Evolutionary conservation across 805 yeast species (phyloP), one percentile per base, ranked within the genome.

Genomic region (Wickerhamiella slavikovae): DNA sequence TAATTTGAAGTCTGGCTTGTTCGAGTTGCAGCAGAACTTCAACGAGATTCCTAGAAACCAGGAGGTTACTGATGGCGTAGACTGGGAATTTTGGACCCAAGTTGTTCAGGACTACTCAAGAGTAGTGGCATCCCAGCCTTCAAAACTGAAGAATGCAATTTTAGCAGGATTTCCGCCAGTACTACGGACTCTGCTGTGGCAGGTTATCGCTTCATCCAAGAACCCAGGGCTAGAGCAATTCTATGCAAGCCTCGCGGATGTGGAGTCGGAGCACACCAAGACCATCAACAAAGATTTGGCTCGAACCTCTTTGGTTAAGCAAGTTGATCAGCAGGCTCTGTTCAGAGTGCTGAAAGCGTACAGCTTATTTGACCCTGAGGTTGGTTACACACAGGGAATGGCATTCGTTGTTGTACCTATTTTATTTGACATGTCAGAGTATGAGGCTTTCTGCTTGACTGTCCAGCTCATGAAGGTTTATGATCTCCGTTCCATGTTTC

Each of bases 311-410:
- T 80, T 79, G 51, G 73, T 77, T 36, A 66, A 78, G 34, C 60
- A 60, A 17, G 67, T 69, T 29, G 38, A 42, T 15, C 35, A 41
- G 9, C 71, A 71, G 42, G 70, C 78, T 29, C 55, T 89, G 21
- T 76, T 60, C 44, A 68, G 71, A 33, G 71, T 89, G 17, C 64
- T 89, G 37, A 77, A 76, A 44, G 83, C 82, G 0, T 89, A 85
- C 54, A 69, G 89, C 15, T 54, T 79, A 28, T 74, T 67, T 48
- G 96, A 89, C 49, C 70, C 76, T 1, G 95, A 83, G 29, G 94
- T 89, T 29, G 98, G 98, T 0, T 89, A 89, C 45, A 89, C 95
- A 2, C 98, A 89, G 52, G 96, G 98, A 5, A 82, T 89, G 94
- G 92, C 92, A 1, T 89, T 89, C 45, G 68, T 89, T 25, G 67